Base-by-base conservation (phyloP, 2,329 filamentous ascomycete genomes). In the Xylariaceae sp. region DNA sequence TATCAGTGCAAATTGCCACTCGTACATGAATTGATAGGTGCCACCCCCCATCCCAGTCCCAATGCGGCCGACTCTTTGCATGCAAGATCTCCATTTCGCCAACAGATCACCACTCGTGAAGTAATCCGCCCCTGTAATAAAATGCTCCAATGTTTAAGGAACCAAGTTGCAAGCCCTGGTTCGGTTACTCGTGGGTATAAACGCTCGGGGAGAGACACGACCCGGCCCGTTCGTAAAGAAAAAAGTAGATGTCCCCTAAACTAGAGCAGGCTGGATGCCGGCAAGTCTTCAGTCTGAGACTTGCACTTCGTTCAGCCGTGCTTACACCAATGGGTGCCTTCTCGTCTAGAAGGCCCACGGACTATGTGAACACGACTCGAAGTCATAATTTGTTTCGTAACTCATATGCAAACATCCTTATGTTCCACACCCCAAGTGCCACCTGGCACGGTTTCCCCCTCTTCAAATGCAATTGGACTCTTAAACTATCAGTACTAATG, bases 51-150 rank as follows among this genome's bases (percentile, higher is more conserved):
- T 54, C 45, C 56, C 54, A 37, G 54, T 59, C 61, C 61, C 49
- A 59, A 64, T 64, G 62, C 62, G 59, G 52, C 58, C 62, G 50
- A 53, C 39, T 61, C 60, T 58, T 58, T 60, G 37, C 53, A 64
- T 64, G 62, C 55, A 60, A 64, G 55, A 54, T 62, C 10, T 48
- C 53, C 18, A 41, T 35, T 56, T 53, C 52, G 37, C 51, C 45
- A 45, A 57, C 58, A 57, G 10, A 57, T 51, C 37, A 37, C 48
- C 51, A 51, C 45, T 50, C 35, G 51, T 50, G 15, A 52, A 56
- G 48, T 58, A 55, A 56, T 49, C 39, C 39, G 52, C 48, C 23
- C 48, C 3, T 50, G 44, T 23, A 51, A 58, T 44, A 58, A 30
- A n/a, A 50, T 47, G 45, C 51, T 17, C 34, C 13, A 56, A 55